Evolutionary conservation across 1,284 basidiomycete species (phyloP).

Genomic region (Melampsora larici-populina): DNA sequence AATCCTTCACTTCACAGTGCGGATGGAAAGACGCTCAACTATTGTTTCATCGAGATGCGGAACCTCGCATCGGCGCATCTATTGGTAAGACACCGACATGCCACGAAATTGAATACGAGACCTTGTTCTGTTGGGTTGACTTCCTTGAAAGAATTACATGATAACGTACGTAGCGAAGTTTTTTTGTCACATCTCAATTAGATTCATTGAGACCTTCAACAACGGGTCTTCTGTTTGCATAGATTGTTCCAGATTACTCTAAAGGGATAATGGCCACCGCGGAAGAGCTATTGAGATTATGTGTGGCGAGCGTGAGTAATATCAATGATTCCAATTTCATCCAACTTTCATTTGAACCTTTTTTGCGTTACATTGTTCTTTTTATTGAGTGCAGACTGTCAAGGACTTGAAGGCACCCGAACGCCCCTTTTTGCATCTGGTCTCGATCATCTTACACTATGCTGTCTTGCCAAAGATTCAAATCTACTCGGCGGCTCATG

Average conservation of each 20-base stretch:
- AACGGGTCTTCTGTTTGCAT: too few relatives aligned
- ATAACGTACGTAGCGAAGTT: not conserved
- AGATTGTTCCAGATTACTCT: too few relatives aligned
- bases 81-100: constrained; percentile 19
- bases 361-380: too few relatives aligned
- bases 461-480: not conserved
- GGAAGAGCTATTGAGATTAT: constrained; percentile 15
- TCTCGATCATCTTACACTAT: constrained; percentile 17
- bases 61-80: constrained; percentile 23
- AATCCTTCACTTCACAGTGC: not conserved
- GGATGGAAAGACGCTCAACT: constrained; percentile 32
- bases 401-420: constrained; percentile 16
- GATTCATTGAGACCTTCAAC: not conserved
- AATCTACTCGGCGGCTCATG: not conserved
- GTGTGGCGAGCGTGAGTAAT: constrained; percentile 16
- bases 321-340: not conserved
- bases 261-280: too few relatives aligned
- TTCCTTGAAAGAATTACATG: constrained; percentile 18
- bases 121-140: constrained; percentile 25
- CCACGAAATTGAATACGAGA: not conserved
- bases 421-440: constrained; percentile 28
- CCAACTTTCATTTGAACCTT: too few relatives aligned
- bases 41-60: constrained; percentile 24
- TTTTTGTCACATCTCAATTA: not conserved
- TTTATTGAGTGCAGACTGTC: not conserved